Evolutionary conservation across 352 stramenopile species (phyloP).

Genomic region (Phytopythium montanum): DNA sequence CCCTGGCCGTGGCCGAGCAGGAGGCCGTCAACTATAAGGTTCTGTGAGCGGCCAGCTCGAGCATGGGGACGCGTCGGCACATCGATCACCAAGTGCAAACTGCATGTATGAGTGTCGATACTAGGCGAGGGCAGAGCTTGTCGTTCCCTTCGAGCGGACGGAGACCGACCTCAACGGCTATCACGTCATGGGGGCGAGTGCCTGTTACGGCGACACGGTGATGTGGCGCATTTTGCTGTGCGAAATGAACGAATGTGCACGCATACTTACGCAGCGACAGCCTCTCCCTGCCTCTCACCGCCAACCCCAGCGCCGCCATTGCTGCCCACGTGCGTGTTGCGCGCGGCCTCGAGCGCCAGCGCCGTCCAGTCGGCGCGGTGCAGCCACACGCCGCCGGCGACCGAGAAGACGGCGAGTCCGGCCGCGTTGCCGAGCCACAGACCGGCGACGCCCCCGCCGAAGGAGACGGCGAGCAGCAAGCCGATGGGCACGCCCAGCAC

Average conservation of each 20-base stretch:
- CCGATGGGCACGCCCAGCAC: constrained; percentile 27
- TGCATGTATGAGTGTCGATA: background rate
- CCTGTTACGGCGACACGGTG: no score
- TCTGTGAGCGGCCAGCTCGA: constrained; percentile 7
- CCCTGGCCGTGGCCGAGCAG: background rate
- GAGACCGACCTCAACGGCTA: background rate
- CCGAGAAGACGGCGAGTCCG: no score
- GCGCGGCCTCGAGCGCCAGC: constrained; percentile 24
- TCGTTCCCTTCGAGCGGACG: background rate
- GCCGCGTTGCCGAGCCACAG: constrained; percentile 38
- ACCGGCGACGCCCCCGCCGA: constrained; percentile 17
- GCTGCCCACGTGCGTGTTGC: no score
- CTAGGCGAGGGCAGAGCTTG: background rate
- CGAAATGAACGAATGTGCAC: no score
- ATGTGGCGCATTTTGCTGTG: background rate
- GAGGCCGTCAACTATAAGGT: constrained; percentile 20
- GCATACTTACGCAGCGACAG: no score
- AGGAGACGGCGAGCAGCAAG: constrained; percentile 16
- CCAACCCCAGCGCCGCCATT: no score
- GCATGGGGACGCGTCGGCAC: no score
- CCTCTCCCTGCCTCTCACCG: no score
- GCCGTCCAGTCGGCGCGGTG: constrained; percentile 27
- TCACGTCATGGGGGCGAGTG: background rate
- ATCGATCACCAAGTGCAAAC: background rate
- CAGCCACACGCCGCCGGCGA: constrained; percentile 23